Base-by-base conservation (phyloP, 177 flowering plant species). In the Vitis hybrid region DNA sequence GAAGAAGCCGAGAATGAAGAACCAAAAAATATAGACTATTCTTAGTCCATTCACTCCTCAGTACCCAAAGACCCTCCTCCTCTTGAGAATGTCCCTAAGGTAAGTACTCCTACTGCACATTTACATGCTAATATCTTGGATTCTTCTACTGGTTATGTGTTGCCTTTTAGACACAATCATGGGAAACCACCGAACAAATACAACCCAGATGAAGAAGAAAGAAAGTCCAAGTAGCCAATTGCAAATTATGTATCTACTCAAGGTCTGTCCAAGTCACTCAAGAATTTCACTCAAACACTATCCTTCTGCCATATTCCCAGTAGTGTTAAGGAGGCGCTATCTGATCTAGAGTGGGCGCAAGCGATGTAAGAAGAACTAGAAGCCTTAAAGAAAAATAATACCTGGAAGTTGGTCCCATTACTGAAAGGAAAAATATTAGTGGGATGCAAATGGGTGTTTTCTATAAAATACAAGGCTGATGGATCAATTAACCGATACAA, bases 131-230 rank as follows among this genome's bases (percentile, higher is more conserved):
- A 65, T 65, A 23, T 15, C 40, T 11, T 65, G 12, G 58, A 65
- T 65, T 14, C 57, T 52, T 52, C 40, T 65, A 18, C 15, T 23
- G 45, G 68, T n/a, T 65, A 52, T 65, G 26, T 23, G 15, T 65
- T 65, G 26, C 68, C 40, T 34, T 34, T 34, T 34, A 34, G 40
- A 4, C 40, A 34, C 40, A 34, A 34, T 34, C 40, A 2, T 65
- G 68, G 59, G 52, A 65, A 65, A 26, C 68, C 68, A 65, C 58
- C 68, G 10, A 65, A 65, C 32, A 52, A 50, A 30, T 65, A 65
- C 59, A 19, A 9, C 2, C 56, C 59, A 48, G 7, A 65, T 18
- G 4, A 34, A 2, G 68, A 65, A 51, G 59, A 52, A 52, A 23
- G 68, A 65, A 65, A 10, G 48, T 52, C 58, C 10, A 65, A 48